Base-by-base conservation (phyloP, 371 early-diverging fungal species). In the Mortierella sp. region DNA sequence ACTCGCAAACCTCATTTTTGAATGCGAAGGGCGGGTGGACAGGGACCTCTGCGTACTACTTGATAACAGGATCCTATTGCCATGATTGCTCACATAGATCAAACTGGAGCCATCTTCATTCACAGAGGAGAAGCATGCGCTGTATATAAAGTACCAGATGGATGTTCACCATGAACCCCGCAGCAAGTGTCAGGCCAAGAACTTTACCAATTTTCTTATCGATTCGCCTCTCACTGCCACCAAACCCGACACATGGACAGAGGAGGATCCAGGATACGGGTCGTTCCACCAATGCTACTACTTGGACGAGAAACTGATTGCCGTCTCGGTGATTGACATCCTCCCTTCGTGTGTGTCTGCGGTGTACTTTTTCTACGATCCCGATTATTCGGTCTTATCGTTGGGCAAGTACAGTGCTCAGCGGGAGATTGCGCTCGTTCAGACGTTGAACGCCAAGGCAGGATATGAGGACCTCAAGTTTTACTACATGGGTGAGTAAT, bases 291-390 rank as follows among this genome's bases (percentile, higher is more conserved):
- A 96, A 89, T 93, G 93, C 76, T 97, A 97, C 83, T 89, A 95
- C 24, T 85, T 96, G 75, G 92, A 95, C 75, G 95, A 91, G 16
- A 87, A 90, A 57, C 89, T 99, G 40, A 93, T 95, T 50, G 98
- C 98, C 4, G 93, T 98, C 26, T 95, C 95, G 5, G 97, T 99
- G 0, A 82, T 99, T 67, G 99, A 99, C 85, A 93, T 98, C 19
- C 89, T 98, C 44, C 99, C 98, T 0, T 72, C 80, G 16, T 97
- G 97, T 79, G 91, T 98, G 1, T 98, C 98, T 0, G 94, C 97
- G 0, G 98, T 99, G 26, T 99, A 99, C 82, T 95, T 97, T 75
- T 91, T 97, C 79, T 99, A 99, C 88, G 97, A 98, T 83, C 95
- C 97, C 5, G 94, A 93, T 11, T 96, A 93, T 73, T 77, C 89